Conservation (phyloP, 805 yeast species). For the Wickerhamomyces hampshirensis region DNA sequence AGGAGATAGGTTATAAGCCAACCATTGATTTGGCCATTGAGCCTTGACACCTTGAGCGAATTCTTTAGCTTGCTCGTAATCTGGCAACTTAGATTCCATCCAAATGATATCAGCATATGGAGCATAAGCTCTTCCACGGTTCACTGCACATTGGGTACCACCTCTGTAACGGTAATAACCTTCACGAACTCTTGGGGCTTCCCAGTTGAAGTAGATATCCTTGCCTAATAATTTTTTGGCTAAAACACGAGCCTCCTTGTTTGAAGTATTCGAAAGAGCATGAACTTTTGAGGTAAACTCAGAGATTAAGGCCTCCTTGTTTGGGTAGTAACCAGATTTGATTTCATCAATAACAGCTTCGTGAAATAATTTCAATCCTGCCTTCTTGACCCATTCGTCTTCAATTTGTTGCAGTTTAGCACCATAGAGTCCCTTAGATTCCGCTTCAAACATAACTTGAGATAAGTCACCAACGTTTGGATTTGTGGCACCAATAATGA, state of each 20-base stretch:
- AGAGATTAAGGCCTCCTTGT: slow-evolving; percentile 59
- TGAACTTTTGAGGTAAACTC: slow-evolving; percentile 64
- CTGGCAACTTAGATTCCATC: slow-evolving; percentile 98
- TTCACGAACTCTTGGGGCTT: slow-evolving; percentile 89
- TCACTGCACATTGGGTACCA: slow-evolving; percentile 95
- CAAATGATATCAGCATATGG: slow-evolving; percentile 94
- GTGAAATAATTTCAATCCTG: slow-evolving; percentile 82
- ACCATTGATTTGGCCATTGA: slow-evolving; percentile 85
- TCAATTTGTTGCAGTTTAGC: slow-evolving; percentile 68
- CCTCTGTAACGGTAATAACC: slow-evolving; percentile 96
- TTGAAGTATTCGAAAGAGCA: slow-evolving; percentile 71
- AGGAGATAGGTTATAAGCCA: slow-evolving; percentile 94
- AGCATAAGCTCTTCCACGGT: slow-evolving; percentile 92
- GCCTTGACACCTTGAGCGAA: slow-evolving; percentile 88
- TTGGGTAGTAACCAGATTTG: slow-evolving; percentile 49
- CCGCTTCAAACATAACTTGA: slow-evolving; percentile 78
- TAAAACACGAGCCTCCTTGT: slow-evolving; percentile 71
- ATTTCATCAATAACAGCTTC: slow-evolving; percentile 89
- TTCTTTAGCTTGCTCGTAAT: slow-evolving; percentile 87
- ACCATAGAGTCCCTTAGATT: slow-evolving; percentile 67
- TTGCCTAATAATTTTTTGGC: slow-evolving; percentile 75
- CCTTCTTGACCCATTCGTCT: slow-evolving; percentile 73
- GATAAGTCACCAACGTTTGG: slow-evolving; percentile 72
- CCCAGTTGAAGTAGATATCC: slow-evolving; percentile 92
- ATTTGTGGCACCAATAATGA: slow-evolving; percentile 86